Base-by-base conservation (phyloP, 306 rosid genomes). In the Lathyrus sativus region DNA sequence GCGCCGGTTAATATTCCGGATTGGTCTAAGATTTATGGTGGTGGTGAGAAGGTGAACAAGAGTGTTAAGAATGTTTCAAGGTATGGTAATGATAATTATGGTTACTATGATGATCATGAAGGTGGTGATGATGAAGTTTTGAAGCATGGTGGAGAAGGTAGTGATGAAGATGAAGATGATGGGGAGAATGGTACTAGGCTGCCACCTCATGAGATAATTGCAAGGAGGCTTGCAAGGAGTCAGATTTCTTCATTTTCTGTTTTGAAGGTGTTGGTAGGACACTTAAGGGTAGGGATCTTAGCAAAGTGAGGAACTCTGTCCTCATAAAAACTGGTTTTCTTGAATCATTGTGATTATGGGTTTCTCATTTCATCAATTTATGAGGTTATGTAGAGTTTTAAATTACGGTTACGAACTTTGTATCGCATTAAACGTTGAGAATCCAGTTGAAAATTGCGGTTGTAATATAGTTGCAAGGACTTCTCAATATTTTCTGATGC, bases 181-280 rank as follows among this genome's bases (percentile, higher is more conserved):
- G 89, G 80, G 43, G 95, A 79, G 10, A 80, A 72, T 61, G 81
- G 76, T 44, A 38, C 56, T 3, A 86, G 37, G 70, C 65, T 84
- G 4, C 96, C 98, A 3, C 98, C 98, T 14, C 98, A 92, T 79
- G 98, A 92, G 65, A 63, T 85, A 42, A 76, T 92, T 44, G 84
- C 98, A 51, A 88, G 89, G 76, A 92, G 96, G 80, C 81, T 89
- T 42, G 95, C 92, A 67, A 89, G 85, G 81, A 88, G 83, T 68
- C 85, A 85, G 35, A 92, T 88, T 41, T 89, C 98, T 5, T 89
- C 96, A 6, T 92, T 89, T 76, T 92, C 98, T 35, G 98, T 92
- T 15, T 84, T 77, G 98, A 92, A 88, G 98, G 98, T 26, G 85
- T 77, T 77, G 98, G 98, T 17, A 92, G 98, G 70, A 92, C 98